Evolutionary conservation across 139 green algal species (phyloP).

Genomic region (Zygnema circumcarinatum): DNA sequence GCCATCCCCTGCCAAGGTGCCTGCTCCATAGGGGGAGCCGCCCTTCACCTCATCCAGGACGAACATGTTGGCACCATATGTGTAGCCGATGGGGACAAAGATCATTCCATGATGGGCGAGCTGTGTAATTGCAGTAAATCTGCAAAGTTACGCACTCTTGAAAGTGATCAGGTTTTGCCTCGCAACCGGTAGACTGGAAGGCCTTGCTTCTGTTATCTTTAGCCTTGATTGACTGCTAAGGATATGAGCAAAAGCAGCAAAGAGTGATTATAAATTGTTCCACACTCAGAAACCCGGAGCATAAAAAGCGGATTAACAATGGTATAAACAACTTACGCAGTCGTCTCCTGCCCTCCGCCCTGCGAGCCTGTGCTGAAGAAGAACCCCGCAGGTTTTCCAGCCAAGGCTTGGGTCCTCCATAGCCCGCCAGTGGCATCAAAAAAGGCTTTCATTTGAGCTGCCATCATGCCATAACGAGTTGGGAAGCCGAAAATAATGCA

Average conservation of each 20-base stretch:
- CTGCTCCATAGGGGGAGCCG: conserved; percentile 49
- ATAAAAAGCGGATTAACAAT: too few species aligned
- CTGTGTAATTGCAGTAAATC: conserved; percentile 72
- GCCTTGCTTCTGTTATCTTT: too few species aligned
- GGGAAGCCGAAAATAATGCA: conserved; percentile 83
- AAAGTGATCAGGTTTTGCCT: neutral
- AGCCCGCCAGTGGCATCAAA: conserved; percentile 78
- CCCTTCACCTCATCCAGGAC: conserved; percentile 60
- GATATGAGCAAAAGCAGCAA: too few species aligned
- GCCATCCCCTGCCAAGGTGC: conserved; percentile 49
- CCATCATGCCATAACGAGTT: conserved; percentile 81
- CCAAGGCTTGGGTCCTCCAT: conserved; percentile 70
- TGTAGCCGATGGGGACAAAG: conserved; percentile 80
- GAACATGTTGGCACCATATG: conserved; percentile 55
- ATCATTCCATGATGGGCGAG: conserved; percentile 87
- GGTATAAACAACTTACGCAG: conserved; percentile 49
- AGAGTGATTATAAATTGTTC: too few species aligned
- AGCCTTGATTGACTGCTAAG: too few species aligned
- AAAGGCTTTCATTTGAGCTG: conserved; percentile 78
- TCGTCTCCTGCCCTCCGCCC: conserved; percentile 73
- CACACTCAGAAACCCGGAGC: too few species aligned
- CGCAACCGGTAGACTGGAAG: too few species aligned
- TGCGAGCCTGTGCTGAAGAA: conserved; percentile 72
- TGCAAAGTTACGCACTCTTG: conserved; percentile 3
- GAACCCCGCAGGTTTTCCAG: conserved; percentile 74